Base-by-base conservation (phyloP, 2,329 filamentous ascomycete genomes). In the Sclerotinia glacialis region DNA sequence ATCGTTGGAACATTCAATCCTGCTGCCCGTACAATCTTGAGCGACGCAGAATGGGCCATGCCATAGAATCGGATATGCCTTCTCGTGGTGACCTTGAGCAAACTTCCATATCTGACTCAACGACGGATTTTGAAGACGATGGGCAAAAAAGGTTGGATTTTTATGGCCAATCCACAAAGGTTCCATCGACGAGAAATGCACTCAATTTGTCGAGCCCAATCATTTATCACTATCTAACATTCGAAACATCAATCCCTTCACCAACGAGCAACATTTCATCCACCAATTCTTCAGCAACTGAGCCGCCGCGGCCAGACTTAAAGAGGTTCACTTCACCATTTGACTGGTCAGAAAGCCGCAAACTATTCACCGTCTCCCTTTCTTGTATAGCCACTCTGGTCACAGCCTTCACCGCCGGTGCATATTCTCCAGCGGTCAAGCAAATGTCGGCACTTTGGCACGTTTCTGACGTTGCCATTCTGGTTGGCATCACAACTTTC, bases 341-440 rank as follows among this genome's bases (percentile, higher is more conserved):
- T 70, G 80, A 83, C 12, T 96, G 93, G 92, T 85, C 90, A 0
- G 75, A 79, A 65, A 80, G 80, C 55, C 86, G 87, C 68, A 97
- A 97, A 76, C 83, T 81, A 31, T 77, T 90, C 67, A 86, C 91
- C 72, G 86, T 94, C 11, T 84, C 83, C 73, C 82, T 97, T 16
- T 91, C 90, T 11, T 96, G 90, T 75, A 77, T 87, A 8, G 91
- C 91, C 1, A 96, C 92, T 0, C 83, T 86, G 26, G 78, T 93
- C 61, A 91, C 92, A 0, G 92, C 92, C 8, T 96, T 93, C 76
- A 85, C 89, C 0, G 90, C 93, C 0, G 93, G 93, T 3, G 85
- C 91, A 2, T 95, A 95, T 77, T 89, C 89, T 8, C 89, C 92
- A 0, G 86, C 90, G 0, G 80, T 87, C 0, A 77, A 77, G 6